Evolutionary conservation across 768 basidiomycete genomes (phyloP), one percentile per base, ranked within the genome.

Genomic region (Suillus tomentosus): DNA sequence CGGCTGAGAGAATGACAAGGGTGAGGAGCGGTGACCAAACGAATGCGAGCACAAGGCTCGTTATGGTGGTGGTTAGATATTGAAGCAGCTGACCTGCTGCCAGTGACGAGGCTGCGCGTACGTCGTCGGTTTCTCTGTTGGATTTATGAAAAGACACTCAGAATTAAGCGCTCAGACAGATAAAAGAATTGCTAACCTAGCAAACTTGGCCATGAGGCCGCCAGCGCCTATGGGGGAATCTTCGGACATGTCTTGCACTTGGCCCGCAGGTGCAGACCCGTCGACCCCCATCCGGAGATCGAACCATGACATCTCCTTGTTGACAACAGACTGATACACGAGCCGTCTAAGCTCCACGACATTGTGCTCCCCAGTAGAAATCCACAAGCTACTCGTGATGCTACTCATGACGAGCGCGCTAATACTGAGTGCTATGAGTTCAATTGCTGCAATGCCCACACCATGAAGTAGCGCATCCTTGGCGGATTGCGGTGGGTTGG

Each of bases 151-250:
- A 51, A 27, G 3, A 51, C 57, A 58, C 40, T 13, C 5, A 6
- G 3, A 22, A 37, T 3, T 7, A 0, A 15, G 15, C 22, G 47
- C 42, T 50, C 42, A 17, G 47, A 24, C 40, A 22, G 43, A 37
- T 1, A 24, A 54, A 2, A 57, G 24, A n/a, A 22, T 14, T 37
- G 31, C 74, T 50, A 63, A 93, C 94, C 87, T 87, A 40, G 91
- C 85, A 74, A 97, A 98, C 72, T 94, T 92, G 61, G 93, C 89
- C 95, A 96, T 96, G 51, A 97, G 80, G 24, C 95, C 95, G 65
- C 91, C 94, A 58, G 94, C 94, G 65, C 93, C 92, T 56, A 89
- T 79, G 45, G 85, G 82, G 31, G 84, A 83, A 39, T 75, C 77
- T 40, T 82, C 79, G 53, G 64, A 63, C 45, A 67, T 65, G 67